Evolutionary conservation across 331 rosid genomes (phyloP).

Genomic region (Saraca asoca): DNA sequence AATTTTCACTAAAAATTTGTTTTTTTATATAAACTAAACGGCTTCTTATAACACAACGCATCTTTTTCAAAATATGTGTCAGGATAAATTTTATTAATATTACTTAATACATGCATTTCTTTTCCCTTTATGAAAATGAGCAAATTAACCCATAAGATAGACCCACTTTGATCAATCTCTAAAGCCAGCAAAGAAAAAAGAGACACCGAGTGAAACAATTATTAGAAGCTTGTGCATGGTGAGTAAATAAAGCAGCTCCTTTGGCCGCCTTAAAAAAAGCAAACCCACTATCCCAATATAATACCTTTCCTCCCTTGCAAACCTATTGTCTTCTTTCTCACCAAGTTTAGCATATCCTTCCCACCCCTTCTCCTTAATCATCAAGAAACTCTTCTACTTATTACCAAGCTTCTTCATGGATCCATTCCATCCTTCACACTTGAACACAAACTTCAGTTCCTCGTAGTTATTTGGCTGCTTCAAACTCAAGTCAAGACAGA

Average conservation of each 20-base stretch:
- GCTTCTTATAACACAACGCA: no score
- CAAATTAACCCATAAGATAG: conserved; percentile 20
- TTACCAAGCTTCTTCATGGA: conserved; percentile 31
- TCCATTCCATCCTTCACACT: conserved; percentile 23
- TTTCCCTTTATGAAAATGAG: conserved; percentile 5
- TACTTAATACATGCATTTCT: conserved; percentile 15
- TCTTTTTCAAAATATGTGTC: no score
- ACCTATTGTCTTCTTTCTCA: conserved; percentile 51
- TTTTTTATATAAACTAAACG: no score
- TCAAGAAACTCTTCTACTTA: conserved; percentile 65
- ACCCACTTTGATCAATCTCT: conserved; percentile 50
- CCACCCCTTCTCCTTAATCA: conserved; percentile 63
- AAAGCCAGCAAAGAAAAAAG: conserved; percentile 50
- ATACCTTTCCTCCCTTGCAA: conserved; percentile 71
- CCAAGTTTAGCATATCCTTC: conserved; percentile 68
- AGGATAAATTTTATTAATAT: no score
- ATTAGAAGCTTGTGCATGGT: conserved; percentile 34
- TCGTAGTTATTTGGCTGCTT: neutral
- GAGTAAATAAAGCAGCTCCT: conserved; percentile 37
- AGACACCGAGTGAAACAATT: conserved; percentile 35
- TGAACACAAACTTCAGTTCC: neutral
- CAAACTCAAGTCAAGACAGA: conserved; percentile 3
- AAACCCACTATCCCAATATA: conserved; percentile 49
- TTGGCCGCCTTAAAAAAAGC: conserved; percentile 55
- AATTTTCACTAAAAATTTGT: no score